A percentile compares a stretch with the other conserved stretches of the same genome.
phyloP scores from a whole-genome alignment of 441 rosid species.

The Erysimum cheiri region DNA sequence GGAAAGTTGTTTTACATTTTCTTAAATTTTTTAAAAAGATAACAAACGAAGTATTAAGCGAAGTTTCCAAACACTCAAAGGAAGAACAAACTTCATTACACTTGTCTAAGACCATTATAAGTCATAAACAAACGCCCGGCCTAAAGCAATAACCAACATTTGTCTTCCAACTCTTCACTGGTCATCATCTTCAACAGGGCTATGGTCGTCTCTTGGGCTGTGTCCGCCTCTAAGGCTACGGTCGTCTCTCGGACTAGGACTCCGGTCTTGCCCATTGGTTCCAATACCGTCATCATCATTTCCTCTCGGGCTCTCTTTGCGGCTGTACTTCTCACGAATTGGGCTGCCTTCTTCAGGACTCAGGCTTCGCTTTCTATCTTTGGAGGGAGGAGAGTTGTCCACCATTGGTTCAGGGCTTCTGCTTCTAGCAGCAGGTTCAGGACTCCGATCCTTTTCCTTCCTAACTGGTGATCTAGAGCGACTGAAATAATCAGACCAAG shows the following conservation, averaged over 20 bases:
- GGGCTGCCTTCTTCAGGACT: conserved; percentile 59
- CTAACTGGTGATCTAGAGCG: conserved; percentile 70
- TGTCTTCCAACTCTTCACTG: conserved; percentile 3
- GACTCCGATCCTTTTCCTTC: conserved; percentile 61
- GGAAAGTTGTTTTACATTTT: not conserved
- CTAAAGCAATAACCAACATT: not conserved
- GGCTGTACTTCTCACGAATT: conserved; percentile 38
- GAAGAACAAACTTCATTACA: not conserved
- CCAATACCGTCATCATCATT: conserved; percentile 47
- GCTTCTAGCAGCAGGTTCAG: conserved; percentile 52
- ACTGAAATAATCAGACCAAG: conserved; percentile 40
- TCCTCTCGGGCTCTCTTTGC: conserved; percentile 50
- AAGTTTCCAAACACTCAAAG: not conserved
- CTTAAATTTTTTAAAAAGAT: not conserved
- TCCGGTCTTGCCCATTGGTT: conserved; percentile 50
- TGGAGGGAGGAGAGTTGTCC: conserved; percentile 49
- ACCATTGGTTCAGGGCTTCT: conserved; percentile 55
- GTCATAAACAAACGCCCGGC: not conserved
- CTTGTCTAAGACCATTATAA: not conserved
- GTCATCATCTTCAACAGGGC: conserved; percentile 49
- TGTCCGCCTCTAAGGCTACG: conserved; percentile 43
- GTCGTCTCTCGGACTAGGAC: conserved; percentile 43
- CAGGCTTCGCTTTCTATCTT: conserved; percentile 57
- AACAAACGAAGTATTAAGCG: not conserved
- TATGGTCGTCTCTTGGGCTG: conserved; percentile 40